phyloP scores from a whole-genome alignment of 106 monocot genomes.

The Platanthera zijinensis region DNA sequence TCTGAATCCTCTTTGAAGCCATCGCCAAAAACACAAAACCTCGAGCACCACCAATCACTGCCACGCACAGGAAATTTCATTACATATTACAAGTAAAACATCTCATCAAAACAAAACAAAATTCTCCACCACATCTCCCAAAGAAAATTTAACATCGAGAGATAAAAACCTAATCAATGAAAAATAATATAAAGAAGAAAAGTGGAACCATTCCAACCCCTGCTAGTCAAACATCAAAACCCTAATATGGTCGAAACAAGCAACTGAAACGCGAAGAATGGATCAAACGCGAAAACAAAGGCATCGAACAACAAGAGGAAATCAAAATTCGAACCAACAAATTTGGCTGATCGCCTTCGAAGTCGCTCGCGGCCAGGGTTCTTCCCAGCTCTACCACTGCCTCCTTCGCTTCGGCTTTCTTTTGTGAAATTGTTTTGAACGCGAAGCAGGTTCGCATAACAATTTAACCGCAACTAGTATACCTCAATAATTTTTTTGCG shows the following conservation, averaged over 20 bases:
- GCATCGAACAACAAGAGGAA: neutral
- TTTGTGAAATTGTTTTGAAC: neutral
- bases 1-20: conserved; percentile 29
- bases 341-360: neutral
- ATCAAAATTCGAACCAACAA: neutral
- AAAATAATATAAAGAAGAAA: neutral
- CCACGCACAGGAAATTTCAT: neutral
- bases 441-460: neutral
- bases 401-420: neutral
- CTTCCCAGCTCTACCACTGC: neutral
- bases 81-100: neutral
- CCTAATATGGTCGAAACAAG: neutral
- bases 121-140: too few relatives aligned
- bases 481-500: too few relatives aligned
- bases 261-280: neutral
- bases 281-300: neutral
- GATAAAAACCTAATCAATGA: neutral
- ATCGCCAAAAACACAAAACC: neutral
- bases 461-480: too few relatives aligned
- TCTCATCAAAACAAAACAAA: neutral
- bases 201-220: neutral
- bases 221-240: neutral
- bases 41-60: neutral
- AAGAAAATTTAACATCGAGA: neutral
- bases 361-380: neutral